Percentiles rank a stretch among this genome's conserved stretches.
These are phyloP conservation scores for Escovopsis sp. DNA, from an alignment of 2,329 filamentous ascomycete genomes.

Conservation along the genomic window DNA sequence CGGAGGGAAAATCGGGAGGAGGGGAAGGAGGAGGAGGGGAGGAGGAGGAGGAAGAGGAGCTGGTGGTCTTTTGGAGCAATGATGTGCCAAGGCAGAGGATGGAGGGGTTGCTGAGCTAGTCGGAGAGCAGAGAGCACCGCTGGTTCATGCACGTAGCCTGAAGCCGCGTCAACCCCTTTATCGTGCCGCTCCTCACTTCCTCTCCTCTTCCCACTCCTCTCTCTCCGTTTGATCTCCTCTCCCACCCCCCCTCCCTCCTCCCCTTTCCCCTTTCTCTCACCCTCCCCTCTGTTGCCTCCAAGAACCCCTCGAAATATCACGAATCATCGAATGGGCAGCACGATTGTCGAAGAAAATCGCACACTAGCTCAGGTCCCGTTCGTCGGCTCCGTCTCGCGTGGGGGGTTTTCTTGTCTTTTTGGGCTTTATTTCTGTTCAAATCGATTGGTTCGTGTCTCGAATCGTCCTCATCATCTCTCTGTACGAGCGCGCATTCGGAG, in stretches of 20 bases:
- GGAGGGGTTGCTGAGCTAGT: conserved; percentile 11
- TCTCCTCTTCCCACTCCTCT: no score
- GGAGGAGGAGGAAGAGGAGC: conserved; percentile 17
- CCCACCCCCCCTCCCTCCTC: no score
- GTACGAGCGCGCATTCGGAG: conserved; percentile 24
- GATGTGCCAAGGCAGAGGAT: conserved; percentile 19
- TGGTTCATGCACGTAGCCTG: conserved; percentile 13
- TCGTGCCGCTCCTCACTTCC: background rate
- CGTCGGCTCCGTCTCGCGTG: background rate
- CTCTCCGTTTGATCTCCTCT: background rate
- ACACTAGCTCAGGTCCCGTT: no score
- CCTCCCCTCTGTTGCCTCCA: no score
- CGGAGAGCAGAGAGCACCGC: conserved; percentile 9
- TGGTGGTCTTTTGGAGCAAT: conserved; percentile 25
- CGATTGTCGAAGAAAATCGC: background rate
- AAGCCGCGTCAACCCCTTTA: background rate
- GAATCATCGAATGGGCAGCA: background rate
- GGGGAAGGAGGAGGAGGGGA: conserved; percentile 16
- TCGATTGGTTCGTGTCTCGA: conserved; percentile 14
- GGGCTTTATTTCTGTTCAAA: conserved; percentile 1
- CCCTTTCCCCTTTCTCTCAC: no score
- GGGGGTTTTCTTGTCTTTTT: no score
- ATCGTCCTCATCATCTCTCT: conserved; percentile 18
- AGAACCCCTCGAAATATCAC: no score
- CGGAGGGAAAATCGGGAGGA: no score